These are phyloP conservation scores for Opeltia flavorubescens DNA, from an alignment of 495 filamentous ascomycete species.

Conservation along the genomic window DNA sequence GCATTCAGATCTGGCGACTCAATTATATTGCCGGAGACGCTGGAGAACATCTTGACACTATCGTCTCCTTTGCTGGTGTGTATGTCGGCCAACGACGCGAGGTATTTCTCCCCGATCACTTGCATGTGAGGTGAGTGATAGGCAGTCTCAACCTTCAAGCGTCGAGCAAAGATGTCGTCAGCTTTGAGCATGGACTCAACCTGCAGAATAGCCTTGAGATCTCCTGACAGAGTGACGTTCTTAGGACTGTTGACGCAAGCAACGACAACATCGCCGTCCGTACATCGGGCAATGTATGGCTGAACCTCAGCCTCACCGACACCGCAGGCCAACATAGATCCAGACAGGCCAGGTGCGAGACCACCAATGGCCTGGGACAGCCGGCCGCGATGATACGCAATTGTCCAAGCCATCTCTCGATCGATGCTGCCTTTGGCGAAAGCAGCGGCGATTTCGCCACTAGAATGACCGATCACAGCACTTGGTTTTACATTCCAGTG, in stretches of 20 bases:
- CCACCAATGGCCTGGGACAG: not conserved
- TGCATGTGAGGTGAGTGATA: slow-evolving; percentile 45
- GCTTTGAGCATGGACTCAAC: slow-evolving; percentile 14
- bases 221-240: slow-evolving; percentile 24
- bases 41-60: too few relatives aligned
- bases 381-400: slow-evolving; percentile 10
- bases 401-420: slow-evolving; percentile 4
- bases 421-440: slow-evolving; percentile 5
- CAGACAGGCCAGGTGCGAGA: slow-evolving; percentile 5
- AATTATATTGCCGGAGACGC: too few relatives aligned
- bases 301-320: slow-evolving; percentile 13
- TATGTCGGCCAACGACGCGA: too few relatives aligned
- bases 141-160: slow-evolving; percentile 27
- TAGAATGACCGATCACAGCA: slow-evolving; percentile 27
- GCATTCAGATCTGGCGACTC: not conserved
- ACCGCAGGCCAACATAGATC: slow-evolving; percentile 27
- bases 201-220: slow-evolving; percentile 23
- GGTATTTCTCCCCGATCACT: slow-evolving; percentile 25
- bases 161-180: slow-evolving; percentile 21
- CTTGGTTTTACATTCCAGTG: slow-evolving; percentile 17
- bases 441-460: slow-evolving; percentile 28
- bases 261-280: not conserved
- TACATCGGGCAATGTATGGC: not conserved
- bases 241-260: slow-evolving; percentile 16
- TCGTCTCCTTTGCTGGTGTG: too few relatives aligned